Evolutionary conservation across 208 protist genomes (phyloP).

Genomic region (Acanthamoeba divionensis): DNA sequence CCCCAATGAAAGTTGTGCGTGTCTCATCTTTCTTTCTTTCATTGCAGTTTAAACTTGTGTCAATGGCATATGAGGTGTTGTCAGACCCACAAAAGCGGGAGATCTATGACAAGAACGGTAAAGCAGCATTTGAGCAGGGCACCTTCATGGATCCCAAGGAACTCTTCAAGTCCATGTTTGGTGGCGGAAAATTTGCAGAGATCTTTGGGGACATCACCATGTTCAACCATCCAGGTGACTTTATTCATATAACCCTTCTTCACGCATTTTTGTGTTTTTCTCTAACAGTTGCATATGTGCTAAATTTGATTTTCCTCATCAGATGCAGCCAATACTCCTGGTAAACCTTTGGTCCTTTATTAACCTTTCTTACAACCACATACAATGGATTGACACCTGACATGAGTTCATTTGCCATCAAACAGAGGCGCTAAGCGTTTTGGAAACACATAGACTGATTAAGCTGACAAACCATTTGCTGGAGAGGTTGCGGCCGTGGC

Average conservation of each 20-base stretch:
- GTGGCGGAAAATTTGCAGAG: slow-evolving; percentile 43
- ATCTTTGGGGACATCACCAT: slow-evolving; percentile 43
- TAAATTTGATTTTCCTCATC: too few relatives aligned
- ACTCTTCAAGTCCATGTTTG: slow-evolving; percentile 51
- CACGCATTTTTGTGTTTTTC: not conserved
- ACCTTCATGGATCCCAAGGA: slow-evolving; percentile 38
- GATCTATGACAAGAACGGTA: slow-evolving; percentile 35
- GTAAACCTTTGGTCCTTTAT: too few relatives aligned
- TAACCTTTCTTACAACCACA: too few relatives aligned
- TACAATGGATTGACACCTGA: too few relatives aligned
- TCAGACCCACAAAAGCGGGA: slow-evolving; percentile 37
- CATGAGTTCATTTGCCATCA: too few relatives aligned
- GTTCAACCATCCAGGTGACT: not conserved
- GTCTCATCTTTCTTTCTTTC: not conserved
- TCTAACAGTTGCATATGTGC: too few relatives aligned
- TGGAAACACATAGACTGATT: slow-evolving; percentile 31
- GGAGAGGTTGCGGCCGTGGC: not conserved
- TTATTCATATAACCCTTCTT: not conserved
- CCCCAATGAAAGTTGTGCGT: not conserved
- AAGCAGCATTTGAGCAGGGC: slow-evolving; percentile 17
- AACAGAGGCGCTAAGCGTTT: not conserved
- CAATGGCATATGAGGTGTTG: slow-evolving; percentile 26
- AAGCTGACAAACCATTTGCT: not conserved
- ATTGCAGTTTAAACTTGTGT: slow-evolving; percentile 27
- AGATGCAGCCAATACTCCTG: too few relatives aligned